These are phyloP conservation scores for Biancaea sappan DNA, from an alignment of 306 rosid species.

Conservation along the genomic window DNA sequence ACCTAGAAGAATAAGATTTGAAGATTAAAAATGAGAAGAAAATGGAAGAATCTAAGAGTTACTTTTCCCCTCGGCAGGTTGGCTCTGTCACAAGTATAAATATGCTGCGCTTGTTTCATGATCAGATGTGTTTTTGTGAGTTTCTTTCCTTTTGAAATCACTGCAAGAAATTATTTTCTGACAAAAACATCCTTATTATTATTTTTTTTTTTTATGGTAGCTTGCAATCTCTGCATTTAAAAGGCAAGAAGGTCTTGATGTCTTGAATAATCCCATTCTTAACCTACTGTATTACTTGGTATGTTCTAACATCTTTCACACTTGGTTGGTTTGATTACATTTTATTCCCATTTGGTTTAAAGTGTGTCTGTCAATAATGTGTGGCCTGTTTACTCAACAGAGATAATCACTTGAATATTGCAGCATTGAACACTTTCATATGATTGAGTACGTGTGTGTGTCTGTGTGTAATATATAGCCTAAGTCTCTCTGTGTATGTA, in stretches of 20 bases:
- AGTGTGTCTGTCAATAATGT: neutral
- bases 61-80: constrained; percentile 55
- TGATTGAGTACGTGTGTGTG: too few species aligned
- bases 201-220: too few species aligned
- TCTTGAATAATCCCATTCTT: constrained; percentile 62
- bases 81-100: constrained; percentile 72
- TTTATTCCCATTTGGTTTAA: neutral
- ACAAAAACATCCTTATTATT: constrained; percentile 25
- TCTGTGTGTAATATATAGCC: too few species aligned
- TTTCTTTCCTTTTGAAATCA: constrained; percentile 32
- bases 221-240: constrained; percentile 67
- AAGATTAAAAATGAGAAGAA: neutral
- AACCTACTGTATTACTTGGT: constrained; percentile 67
- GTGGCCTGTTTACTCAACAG: neutral
- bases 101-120: constrained; percentile 74
- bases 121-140: constrained; percentile 79
- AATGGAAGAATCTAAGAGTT: neutral
- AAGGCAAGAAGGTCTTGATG: constrained; percentile 54
- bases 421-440: too few species aligned
- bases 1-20: neutral
- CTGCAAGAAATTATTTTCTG: neutral
- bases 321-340: neutral
- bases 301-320: constrained; percentile 32
- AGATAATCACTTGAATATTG: too few species aligned
- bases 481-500: too few species aligned